Percentiles rank a stretch among this genome's conserved stretches.
Conservation (phyloP, 2,329 filamentous ascomycete species). For the Hortaea werneckii region DNA sequence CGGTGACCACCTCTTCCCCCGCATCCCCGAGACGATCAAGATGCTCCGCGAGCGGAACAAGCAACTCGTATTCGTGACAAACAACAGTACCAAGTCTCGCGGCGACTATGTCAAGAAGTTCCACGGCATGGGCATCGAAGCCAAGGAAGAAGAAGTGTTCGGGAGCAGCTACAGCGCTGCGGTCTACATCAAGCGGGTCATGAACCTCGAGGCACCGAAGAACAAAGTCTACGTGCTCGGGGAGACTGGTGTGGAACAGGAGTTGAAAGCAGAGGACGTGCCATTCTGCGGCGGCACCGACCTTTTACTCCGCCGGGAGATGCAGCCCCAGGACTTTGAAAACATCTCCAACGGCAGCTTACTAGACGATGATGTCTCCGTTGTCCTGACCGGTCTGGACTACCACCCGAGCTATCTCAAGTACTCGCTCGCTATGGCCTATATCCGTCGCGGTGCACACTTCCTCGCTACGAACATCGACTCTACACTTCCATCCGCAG, state of each 20-base stretch:
- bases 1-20: slow-evolving; percentile 79
- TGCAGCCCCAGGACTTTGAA: slow-evolving; percentile 69
- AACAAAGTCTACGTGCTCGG: slow-evolving; percentile 93
- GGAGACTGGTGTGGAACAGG: slow-evolving; percentile 81
- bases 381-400: slow-evolving; percentile 83
- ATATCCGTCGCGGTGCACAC: slow-evolving; percentile 67
- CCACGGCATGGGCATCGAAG: slow-evolving; percentile 66
- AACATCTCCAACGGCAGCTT: slow-evolving; percentile 61
- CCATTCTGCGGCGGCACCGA: slow-evolving; percentile 82
- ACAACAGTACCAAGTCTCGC: slow-evolving; percentile 96
- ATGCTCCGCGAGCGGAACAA: slow-evolving; percentile 80
- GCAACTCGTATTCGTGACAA: slow-evolving; percentile 89
- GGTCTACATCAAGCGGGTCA: slow-evolving; percentile 89
- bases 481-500: slow-evolving; percentile 72
- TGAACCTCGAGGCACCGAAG: slow-evolving; percentile 65
- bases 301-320: slow-evolving; percentile 62
- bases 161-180: slow-evolving; percentile 90
- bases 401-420: slow-evolving; percentile 96
- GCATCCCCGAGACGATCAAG: slow-evolving; percentile 73
- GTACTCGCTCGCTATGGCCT: slow-evolving; percentile 72
- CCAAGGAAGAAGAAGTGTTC: slow-evolving; percentile 81
- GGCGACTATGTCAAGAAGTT: slow-evolving; percentile 90
- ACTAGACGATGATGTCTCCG: slow-evolving; percentile 78
- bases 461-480: slow-evolving; percentile 94
- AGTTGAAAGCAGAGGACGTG: slow-evolving; percentile 70